Evolutionary conservation across 805 yeast genomes (phyloP).

Genomic region (Blastobotrys mokoenaii): DNA sequence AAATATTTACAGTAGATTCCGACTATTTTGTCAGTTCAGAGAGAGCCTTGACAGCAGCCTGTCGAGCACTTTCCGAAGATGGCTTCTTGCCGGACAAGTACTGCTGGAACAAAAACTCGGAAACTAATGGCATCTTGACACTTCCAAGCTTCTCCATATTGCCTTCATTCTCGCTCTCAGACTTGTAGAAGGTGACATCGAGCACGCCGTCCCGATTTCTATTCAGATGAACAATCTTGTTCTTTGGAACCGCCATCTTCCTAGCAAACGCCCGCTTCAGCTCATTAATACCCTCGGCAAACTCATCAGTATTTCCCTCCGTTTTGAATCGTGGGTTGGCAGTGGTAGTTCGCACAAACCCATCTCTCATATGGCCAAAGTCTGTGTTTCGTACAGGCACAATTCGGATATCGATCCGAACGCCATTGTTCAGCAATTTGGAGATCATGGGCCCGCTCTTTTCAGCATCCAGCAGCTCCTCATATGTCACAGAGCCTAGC

Average conservation of each 20-base stretch:
- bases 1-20: background rate
- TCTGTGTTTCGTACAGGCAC: constrained; percentile 89
- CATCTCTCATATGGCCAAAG: constrained; percentile 82
- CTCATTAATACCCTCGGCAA: constrained; percentile 60
- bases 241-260: constrained; percentile 67
- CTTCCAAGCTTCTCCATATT: constrained; percentile 41
- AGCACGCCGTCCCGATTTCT: constrained; percentile 40
- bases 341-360: constrained; percentile 70
- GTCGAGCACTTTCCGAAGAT: constrained; percentile 47
- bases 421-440: constrained; percentile 48
- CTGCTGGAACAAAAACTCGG: constrained; percentile 62
- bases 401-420: constrained; percentile 62
- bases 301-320: constrained; percentile 32
- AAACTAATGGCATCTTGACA: constrained; percentile 52
- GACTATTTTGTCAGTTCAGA: background rate
- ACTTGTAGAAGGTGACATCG: constrained; percentile 36
- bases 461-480: constrained; percentile 36
- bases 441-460: constrained; percentile 47
- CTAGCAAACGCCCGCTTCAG: constrained; percentile 52
- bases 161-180: constrained; percentile 26
- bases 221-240: constrained; percentile 57
- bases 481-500: constrained; percentile 14
- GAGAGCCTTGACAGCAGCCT: constrained; percentile 34
- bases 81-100: constrained; percentile 68
- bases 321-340: constrained; percentile 53